Evolutionary conservation across 2,329 filamentous ascomycete genomes (phyloP), one percentile per base, ranked within the genome.

Genomic region (Nemania abortiva): DNA sequence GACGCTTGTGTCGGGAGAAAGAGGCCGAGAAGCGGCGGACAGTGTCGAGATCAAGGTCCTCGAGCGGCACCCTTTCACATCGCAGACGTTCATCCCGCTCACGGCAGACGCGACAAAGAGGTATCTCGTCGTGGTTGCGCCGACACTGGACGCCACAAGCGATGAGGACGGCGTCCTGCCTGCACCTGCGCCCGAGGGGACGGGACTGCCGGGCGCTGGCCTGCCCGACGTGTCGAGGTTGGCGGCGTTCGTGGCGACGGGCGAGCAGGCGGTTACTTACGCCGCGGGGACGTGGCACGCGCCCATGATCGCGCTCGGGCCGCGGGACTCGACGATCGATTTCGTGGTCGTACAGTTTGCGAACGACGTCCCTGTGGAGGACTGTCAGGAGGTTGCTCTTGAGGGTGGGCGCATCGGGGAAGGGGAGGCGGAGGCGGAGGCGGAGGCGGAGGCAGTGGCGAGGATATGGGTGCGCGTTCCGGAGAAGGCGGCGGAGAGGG

Each of bases 241-340:
- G 47, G 87, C 85, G 73, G 95, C 94, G 0, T 99, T 98, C 78
- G 82, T 97, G 63, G 95, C 93, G 1, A 88, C 86, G 58, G 90
- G 89, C 2, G 86, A 87, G 27, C 94, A 97, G 82, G 95, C 94
- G 11, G 93, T 99, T 15, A 98, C 94, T 2, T 99, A 98, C 79
- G 94, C 88, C 1, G 90, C 92, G 1, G 96, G 94, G 5, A 98
- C 94, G 63, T 99, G 95, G 89, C 96, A 99, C 84, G 94, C 95
- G 70, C 96, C 96, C 0, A 98, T 99, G 95, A 92, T 94, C 15
- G 94, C 93, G 18, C 81, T 98, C 57, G 95, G 95, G 0, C 71
- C 78, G 2, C 65, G 75, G 1, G 84, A 82, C 1, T 82, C 83
- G 29, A 85, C 90, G 22, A 84, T 98, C 56, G 93, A 96, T 78